Base-by-base conservation (phyloP, 768 basidiomycete species). In the Fibroporia radiculosa region DNA sequence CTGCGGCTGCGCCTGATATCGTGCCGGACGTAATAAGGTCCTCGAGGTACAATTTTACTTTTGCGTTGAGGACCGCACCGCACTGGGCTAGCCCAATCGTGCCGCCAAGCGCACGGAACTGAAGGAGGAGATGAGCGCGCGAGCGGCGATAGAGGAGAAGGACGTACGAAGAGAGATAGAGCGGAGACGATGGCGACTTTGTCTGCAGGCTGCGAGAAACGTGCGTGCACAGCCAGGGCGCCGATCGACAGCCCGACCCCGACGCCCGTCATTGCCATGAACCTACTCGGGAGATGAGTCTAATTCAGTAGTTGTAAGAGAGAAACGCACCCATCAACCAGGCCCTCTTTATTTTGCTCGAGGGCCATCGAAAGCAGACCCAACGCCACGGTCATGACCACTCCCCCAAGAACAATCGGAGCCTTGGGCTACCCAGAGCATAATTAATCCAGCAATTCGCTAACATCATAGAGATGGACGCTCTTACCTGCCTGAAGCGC, bases 41-140 rank as follows among this genome's bases (percentile, higher is more conserved):
- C 14, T 49, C 23, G 48, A 77, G 57, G 42, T 62, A 62, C 18
- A 54, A 22, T 23, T 58, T 57, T 23, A 72, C 73, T 56, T 66
- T 72, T 26, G 64, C 57, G 48, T 66, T 66, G 43, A 76, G 64
- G 18, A 77, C 61, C 6, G 76, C 70, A 32, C 67, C 65, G 41
- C 74, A 75, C 49, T 77, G 76, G 0, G 76, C 73, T 29, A 77
- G 67, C 19, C 76, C 74, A 29, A 74, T 54, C 0, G 73, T 75
- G 7, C 75, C 75, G n/a, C 75, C 75, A 29, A 75, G 58, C 1
- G 69, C 57, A 13, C 70, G 66, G 60, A 70, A 71, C 73, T 76
- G 39, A 26, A 44, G 11, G 14, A 31, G 7, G 20, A 23, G 34
- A 23, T 26, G 27, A 3, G 19, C 27, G 28, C 18, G 22, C 19